phyloP scores from a whole-genome alignment of 2,329 filamentous ascomycete species.

The Leptographium procerum region DNA sequence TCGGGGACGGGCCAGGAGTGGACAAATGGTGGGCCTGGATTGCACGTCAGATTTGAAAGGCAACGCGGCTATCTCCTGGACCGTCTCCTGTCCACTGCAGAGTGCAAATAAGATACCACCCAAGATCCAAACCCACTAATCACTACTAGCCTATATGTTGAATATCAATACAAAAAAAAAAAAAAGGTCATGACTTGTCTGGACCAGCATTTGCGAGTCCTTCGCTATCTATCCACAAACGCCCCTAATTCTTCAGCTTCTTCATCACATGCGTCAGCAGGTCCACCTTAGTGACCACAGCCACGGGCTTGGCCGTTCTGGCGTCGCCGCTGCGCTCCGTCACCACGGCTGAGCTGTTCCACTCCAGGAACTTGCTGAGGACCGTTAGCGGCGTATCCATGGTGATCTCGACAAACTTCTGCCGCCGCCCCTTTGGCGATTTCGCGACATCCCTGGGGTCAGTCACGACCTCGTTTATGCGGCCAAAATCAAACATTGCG shows the following conservation, averaged over 20 bases:
- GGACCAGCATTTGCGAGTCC: neutral
- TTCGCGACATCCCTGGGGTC: constrained; percentile 58
- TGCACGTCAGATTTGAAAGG: constrained; percentile 54
- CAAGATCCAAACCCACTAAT: too few species aligned
- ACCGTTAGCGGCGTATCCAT: constrained; percentile 73
- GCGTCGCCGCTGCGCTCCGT: constrained; percentile 57
- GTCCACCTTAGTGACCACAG: constrained; percentile 94
- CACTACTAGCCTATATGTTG: neutral
- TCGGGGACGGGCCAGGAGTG: constrained; percentile 54
- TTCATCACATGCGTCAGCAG: constrained; percentile 85
- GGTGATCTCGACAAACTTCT: constrained; percentile 84
- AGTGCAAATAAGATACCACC: too few species aligned
- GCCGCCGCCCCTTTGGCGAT: constrained; percentile 17
- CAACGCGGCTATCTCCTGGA: neutral
- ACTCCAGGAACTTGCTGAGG: constrained; percentile 89
- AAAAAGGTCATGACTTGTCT: too few species aligned
- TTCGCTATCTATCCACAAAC: neutral
- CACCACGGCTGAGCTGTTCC: constrained; percentile 93
- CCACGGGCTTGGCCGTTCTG: constrained; percentile 61
- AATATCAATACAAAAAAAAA: neutral
- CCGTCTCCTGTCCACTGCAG: neutral
- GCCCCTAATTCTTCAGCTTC: constrained; percentile 28
- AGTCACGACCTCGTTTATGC: constrained; percentile 80
- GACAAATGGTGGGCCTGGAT: constrained; percentile 90
- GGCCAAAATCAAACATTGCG: constrained; percentile 95